Percentiles rank a stretch among this genome's conserved stretches.
Conservation (phyloP, 2,329 filamentous ascomycete species). For the Mycosphaerella sp. region DNA sequence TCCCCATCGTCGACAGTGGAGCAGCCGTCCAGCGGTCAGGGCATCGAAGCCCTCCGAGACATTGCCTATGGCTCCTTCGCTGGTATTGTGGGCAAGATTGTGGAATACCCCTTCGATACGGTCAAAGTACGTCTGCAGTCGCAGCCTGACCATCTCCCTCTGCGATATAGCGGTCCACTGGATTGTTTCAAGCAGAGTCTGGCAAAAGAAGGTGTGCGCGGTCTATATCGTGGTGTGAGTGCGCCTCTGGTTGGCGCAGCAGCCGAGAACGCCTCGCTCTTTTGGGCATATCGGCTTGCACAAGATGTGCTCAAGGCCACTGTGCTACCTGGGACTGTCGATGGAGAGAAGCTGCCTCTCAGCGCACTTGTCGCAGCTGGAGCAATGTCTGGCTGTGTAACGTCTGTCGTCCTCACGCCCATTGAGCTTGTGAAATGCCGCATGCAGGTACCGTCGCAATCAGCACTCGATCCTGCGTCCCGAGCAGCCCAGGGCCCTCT, state of each 20-base stretch:
- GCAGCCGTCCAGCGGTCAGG: conserved; percentile 34
- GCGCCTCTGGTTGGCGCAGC: conserved; percentile 87
- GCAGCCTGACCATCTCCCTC: conserved; percentile 77
- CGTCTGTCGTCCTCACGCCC: conserved; percentile 84
- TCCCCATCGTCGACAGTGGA: not conserved
- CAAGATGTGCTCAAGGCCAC: conserved; percentile 57
- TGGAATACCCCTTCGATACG: conserved; percentile 98
- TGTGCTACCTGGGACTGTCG: conserved; percentile 37
- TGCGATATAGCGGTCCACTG: conserved; percentile 76
- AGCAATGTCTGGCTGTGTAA: conserved; percentile 79
- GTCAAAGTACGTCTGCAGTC: conserved; percentile 96
- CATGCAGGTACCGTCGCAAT: conserved; percentile 69
- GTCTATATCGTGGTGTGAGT: conserved; percentile 86
- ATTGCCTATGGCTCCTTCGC: conserved; percentile 85
- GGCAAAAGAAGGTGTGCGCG: conserved; percentile 67
- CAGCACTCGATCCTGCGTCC: conserved; percentile 26
- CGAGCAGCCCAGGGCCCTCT: conserved; percentile 45
- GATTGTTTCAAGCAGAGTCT: conserved; percentile 92
- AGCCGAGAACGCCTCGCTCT: conserved; percentile 84
- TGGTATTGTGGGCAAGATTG: conserved; percentile 86
- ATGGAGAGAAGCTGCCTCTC: conserved; percentile 59
- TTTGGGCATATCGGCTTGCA: conserved; percentile 75
- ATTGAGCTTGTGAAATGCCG: conserved; percentile 98
- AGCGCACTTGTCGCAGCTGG: conserved; percentile 70
- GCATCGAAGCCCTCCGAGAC: conserved; percentile 71